Percentiles rank a stretch among this genome's conserved stretches.
Conservation (phyloP, 169 alveolate genomes). For the Miamiensis avidus region DNA sequence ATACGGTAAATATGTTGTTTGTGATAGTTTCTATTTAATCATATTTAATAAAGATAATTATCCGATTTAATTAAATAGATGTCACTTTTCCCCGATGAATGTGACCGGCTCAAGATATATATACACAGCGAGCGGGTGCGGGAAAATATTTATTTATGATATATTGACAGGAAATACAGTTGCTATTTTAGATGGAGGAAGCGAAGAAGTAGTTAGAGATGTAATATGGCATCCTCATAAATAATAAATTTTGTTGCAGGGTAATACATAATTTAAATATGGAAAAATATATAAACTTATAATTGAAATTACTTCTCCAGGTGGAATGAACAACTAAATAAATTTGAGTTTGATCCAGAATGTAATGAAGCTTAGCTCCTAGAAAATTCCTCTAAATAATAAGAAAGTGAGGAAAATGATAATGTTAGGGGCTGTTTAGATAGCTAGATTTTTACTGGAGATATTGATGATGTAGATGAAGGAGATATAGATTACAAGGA, state of each 20-base stretch:
- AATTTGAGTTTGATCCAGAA: not conserved
- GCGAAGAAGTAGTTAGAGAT: conserved; percentile 1
- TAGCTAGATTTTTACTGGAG: not conserved
- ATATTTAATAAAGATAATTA: too few species aligned
- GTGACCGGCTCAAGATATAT: conserved; percentile 56
- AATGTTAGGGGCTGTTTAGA: too few species aligned
- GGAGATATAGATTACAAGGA: not conserved
- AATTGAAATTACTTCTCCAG: not conserved
- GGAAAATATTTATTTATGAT: conserved; percentile 46
- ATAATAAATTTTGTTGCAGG: conserved; percentile 1
- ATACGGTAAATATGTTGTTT: too few species aligned
- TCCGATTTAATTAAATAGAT: too few species aligned
- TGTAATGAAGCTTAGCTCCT: not conserved
- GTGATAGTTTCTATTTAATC: too few species aligned
- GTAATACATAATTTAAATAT: not conserved
- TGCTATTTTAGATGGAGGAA: conserved; percentile 3
- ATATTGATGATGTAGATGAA: not conserved
- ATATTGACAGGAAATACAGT: conserved; percentile 27
- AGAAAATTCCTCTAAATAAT: not conserved
- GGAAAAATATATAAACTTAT: too few species aligned
- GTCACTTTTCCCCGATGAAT: conserved; percentile 59
- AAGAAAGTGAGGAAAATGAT: too few species aligned
- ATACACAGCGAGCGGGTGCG: conserved; percentile 48
- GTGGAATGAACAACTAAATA: not conserved
- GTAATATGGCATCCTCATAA: conserved; percentile 25